phyloP scores from a whole-genome alignment of 805 yeast genomes.

The Starmerella apis region DNA sequence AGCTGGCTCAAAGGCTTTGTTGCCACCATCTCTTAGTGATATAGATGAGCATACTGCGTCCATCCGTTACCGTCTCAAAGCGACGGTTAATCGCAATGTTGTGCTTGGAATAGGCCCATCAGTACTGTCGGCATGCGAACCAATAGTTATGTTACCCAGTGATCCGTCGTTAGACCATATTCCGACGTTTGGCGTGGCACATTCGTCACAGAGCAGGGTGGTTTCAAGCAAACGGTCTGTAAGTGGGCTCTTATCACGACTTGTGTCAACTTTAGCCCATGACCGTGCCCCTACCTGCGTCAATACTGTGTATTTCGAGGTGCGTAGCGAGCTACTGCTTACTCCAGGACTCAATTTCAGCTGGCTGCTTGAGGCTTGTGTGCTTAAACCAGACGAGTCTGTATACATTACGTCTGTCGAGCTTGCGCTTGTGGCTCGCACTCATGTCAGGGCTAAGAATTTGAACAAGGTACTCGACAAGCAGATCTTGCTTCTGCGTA shows the following conservation, averaged over 20 bases:
- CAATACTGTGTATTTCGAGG: slow-evolving; percentile 15
- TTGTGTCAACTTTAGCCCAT: slow-evolving; percentile 18
- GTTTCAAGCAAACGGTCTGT: slow-evolving; percentile 16
- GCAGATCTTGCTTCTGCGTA: slow-evolving; percentile 1
- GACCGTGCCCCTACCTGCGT: slow-evolving; percentile 18
- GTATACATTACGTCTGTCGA: slow-evolving; percentile 13
- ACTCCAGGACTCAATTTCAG: slow-evolving; percentile 22
- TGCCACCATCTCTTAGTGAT: slow-evolving; percentile 23
- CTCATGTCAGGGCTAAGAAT: slow-evolving; percentile 21
- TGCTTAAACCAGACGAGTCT: slow-evolving; percentile 5
- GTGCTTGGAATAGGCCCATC: slow-evolving; percentile 6
- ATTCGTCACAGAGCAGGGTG: slow-evolving; percentile 12
- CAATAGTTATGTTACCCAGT: slow-evolving; percentile 41
- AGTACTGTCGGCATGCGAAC: not conserved
- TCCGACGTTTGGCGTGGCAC: slow-evolving; percentile 21
- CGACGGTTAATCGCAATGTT: slow-evolving; percentile 6
- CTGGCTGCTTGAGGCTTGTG: slow-evolving; percentile 13
- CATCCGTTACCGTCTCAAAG: slow-evolving; percentile 14
- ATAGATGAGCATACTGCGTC: slow-evolving; percentile 15
- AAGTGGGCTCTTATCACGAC: slow-evolving; percentile 18
- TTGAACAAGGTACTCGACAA: slow-evolving; percentile 12
- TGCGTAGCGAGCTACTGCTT: slow-evolving; percentile 19
- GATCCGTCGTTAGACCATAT: slow-evolving; percentile 18
- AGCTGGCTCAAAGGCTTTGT: not conserved
- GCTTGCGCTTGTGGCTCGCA: slow-evolving; percentile 10